These are phyloP conservation scores for Brassica napus DNA, from an alignment of 345 rosid genomes.

Conservation along the genomic window Da-Ae NC_063443.1:3192501-3193000, in stretches of 20 bases:
- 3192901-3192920: too few species aligned
- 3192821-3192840: slow-evolving; percentile 29
- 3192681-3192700: slow-evolving; percentile 30
- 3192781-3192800: slow-evolving; percentile 44
- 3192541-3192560: neutral
- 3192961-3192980: too few species aligned
- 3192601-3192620: neutral
- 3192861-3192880: slow-evolving; percentile 74
- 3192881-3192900: too few species aligned
- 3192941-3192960: too few species aligned
- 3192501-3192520: too few species aligned
- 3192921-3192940: too few species aligned
- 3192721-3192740: slow-evolving; percentile 53
- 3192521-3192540: neutral
- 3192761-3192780: slow-evolving; percentile 40
- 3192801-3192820: slow-evolving; percentile 25
- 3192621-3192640: neutral
- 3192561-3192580: slow-evolving; percentile 15
- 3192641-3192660: slow-evolving; percentile 23
- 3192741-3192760: slow-evolving; percentile 61
- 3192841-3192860: slow-evolving; percentile 50
- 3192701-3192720: slow-evolving; percentile 27
- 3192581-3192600: slow-evolving; percentile 16
- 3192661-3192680: neutral
- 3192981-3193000: too few species aligned